Percentiles rank a stretch among this genome's conserved stretches.
phyloP scores from a whole-genome alignment of 192 early-diverging fungal genomes.

The Mortierella hygrophila region DNA sequence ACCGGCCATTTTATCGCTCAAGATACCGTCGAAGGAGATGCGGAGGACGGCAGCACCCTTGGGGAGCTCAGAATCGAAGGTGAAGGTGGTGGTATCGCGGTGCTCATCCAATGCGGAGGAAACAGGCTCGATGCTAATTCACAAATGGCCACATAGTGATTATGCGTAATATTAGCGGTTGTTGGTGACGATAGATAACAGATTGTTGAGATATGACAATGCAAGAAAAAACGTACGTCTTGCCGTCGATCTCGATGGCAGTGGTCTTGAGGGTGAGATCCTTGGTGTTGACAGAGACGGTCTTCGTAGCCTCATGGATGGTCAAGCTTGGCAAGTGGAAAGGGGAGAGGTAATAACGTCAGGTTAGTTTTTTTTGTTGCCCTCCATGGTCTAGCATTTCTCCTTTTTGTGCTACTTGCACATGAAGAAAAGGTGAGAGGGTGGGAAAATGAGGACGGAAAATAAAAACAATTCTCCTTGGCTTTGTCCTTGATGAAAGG shows the following conservation, averaged over 20 bases:
- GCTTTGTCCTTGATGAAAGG: neutral
- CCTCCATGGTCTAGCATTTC: neutral
- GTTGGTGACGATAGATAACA: conserved; percentile 52
- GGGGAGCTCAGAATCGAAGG: conserved; percentile 67
- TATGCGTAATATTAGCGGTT: neutral
- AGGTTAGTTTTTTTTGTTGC: neutral
- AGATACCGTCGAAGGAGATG: conserved; percentile 72
- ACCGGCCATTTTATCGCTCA: conserved; percentile 94
- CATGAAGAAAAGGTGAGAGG: neutral
- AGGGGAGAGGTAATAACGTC: neutral
- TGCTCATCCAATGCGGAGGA: conserved; percentile 60
- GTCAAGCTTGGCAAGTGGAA: conserved; percentile 25
- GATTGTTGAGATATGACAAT: neutral
- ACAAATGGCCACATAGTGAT: no score
- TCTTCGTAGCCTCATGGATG: conserved; percentile 60
- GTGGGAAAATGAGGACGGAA: conserved; percentile 6
- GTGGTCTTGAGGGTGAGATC: conserved; percentile 73
- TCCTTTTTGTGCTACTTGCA: neutral
- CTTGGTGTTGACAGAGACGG: conserved; percentile 70
- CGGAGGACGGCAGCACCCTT: conserved; percentile 64
- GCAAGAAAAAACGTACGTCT: conserved; percentile 38
- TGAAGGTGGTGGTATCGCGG: conserved; percentile 65
- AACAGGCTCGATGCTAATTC: conserved; percentile 45
- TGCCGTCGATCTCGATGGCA: conserved; percentile 72
- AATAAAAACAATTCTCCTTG: neutral